phyloP scores from a whole-genome alignment of 805 yeast species.

The Saturnispora bothae region DNA sequence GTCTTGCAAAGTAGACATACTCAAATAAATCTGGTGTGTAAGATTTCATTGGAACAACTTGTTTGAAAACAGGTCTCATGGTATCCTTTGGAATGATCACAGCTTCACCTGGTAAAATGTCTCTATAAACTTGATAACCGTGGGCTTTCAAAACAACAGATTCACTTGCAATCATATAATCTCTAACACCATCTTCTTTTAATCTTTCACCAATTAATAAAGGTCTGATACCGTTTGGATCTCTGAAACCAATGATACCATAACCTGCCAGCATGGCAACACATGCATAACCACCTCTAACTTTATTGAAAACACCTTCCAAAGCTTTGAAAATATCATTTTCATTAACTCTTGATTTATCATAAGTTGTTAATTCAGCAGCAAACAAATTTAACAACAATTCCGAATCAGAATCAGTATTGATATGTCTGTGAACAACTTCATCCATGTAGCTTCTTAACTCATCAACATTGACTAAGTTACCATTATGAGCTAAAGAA shows the following conservation, averaged over 20 bases:
- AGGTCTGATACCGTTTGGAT: conserved; percentile 95
- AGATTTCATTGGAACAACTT: conserved; percentile 65
- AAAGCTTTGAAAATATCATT: conserved; percentile 82
- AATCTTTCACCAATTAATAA: conserved; percentile 74
- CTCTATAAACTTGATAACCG: conserved; percentile 70
- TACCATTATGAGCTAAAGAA: conserved; percentile 86
- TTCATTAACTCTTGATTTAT: conserved; percentile 87
- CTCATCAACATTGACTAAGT: conserved; percentile 77
- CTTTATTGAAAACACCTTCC: conserved; percentile 64
- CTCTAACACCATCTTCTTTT: conserved; percentile 57
- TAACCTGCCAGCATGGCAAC: conserved; percentile 92
- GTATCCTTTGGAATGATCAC: conserved; percentile 79
- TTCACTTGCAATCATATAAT: conserved; percentile 93
- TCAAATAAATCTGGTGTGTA: conserved; percentile 96
- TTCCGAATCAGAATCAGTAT: conserved; percentile 95
- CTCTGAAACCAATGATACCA: conserved; percentile 92
- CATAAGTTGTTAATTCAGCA: conserved; percentile 78
- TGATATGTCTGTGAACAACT: conserved; percentile 91
- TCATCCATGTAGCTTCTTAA: conserved; percentile 77
- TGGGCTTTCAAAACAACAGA: conserved; percentile 91
- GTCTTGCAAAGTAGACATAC: conserved; percentile 96
- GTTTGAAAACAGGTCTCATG: conserved; percentile 67
- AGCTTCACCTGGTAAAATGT: conserved; percentile 91
- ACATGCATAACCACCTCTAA: conserved; percentile 97
- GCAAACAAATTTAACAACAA: conserved; percentile 84